Base-by-base conservation (phyloP, 306 rosid genomes). In the Prunus mume region DNA sequence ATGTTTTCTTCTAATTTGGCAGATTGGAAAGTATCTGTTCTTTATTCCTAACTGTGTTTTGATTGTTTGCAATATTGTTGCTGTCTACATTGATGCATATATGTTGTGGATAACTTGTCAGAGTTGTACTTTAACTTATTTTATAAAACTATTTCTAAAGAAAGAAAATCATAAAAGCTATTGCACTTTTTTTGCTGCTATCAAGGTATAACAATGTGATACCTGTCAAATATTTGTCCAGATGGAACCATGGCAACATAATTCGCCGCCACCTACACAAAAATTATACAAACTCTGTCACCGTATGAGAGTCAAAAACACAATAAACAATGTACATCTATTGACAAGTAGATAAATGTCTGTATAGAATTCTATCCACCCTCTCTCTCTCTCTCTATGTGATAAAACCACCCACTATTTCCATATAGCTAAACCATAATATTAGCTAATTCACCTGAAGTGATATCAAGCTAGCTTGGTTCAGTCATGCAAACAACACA, bases 151-250 rank as follows among this genome's bases (percentile, higher is more conserved):
- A 27, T 34, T 32, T 38, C 22, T 34, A 7, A 46, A 20, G n/a
- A 67, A 68, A 68, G n/a, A 5, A 32, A 38, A 71, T 30, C 20
- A 71, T n/a, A 27, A 4, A 2, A 25, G 14, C 30, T 60, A 25
- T 25, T 60, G 24, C 5, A 11, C 19, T n/a, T 12, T 7, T 7
- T 30, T 38, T 14, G 4, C 47, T 52, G 41, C 3, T 61, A 22
- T 5, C 28, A 60, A 11, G 3, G 38, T 50, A 18, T 76, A 56
- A 57, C 60, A 15, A 55, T 9, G 27, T 22, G 47, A 24, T 82
- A 94, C 98, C 96, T 94, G 82, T 94, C 98, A 86, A 94, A 94
- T 78, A 94, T 85, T 83, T 92, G 98, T 83, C 98, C 96, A 70
- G 97, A 89, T 49, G 98, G 97, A 90, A 92, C 81, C 97, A 94